Evolutionary conservation across 768 basidiomycete species (phyloP).

Genomic region (Tulasnella sp.): DNA sequence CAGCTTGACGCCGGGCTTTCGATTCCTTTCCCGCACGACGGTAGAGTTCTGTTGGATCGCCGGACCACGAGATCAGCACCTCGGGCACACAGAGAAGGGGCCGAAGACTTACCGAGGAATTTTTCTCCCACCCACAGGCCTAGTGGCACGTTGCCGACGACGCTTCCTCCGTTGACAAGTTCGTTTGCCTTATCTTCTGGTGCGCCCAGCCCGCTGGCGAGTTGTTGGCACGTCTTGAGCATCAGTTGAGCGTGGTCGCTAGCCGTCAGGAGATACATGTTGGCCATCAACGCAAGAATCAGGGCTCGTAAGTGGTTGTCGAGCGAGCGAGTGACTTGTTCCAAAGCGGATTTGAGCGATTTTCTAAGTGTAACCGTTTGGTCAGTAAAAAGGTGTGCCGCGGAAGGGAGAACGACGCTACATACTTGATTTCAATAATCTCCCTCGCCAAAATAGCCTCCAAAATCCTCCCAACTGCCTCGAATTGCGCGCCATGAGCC

Average conservation of each 20-base stretch:
- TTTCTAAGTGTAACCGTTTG: conserved; percentile 47
- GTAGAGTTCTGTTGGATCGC: conserved; percentile 18
- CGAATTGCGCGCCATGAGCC: conserved; percentile 44
- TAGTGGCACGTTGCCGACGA: conserved; percentile 63
- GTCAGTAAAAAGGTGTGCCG: conserved; percentile 32
- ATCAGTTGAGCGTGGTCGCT: conserved; percentile 68
- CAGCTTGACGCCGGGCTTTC: conserved; percentile 23
- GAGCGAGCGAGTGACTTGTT: conserved; percentile 58
- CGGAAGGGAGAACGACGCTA: background rate
- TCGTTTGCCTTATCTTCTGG: conserved; percentile 34
- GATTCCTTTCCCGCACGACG: conserved; percentile 22
- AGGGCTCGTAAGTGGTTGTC: conserved; percentile 77
- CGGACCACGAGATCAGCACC: background rate
- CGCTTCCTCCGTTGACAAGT: conserved; percentile 16
- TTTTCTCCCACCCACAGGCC: conserved; percentile 75
- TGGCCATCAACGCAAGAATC: conserved; percentile 65
- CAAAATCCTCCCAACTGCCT: conserved; percentile 33
- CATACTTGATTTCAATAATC: conserved; percentile 64
- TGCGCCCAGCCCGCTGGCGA: conserved; percentile 71
- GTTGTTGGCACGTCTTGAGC: conserved; percentile 66
- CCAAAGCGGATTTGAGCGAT: conserved; percentile 63
- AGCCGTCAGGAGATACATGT: conserved; percentile 73
- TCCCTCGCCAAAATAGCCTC: conserved; percentile 46
- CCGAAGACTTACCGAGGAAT: conserved; percentile 56
- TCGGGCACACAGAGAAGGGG: background rate